Evolutionary conservation across 2,329 filamentous ascomycete genomes (phyloP).

Genomic region (Pyrenophora tritici-repentis): DNA sequence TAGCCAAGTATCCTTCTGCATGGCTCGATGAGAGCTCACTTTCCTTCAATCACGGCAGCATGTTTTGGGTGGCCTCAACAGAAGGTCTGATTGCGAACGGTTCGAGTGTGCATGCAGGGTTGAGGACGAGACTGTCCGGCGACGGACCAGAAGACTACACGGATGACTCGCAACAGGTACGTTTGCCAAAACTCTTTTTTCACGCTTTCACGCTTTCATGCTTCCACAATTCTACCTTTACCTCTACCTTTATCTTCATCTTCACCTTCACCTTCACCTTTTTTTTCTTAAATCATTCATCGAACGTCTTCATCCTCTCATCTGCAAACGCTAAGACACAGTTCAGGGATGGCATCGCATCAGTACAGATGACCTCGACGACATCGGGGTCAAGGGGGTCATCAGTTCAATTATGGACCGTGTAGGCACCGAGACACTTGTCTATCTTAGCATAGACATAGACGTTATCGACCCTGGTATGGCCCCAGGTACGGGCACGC

Average conservation of each 20-base stretch:
- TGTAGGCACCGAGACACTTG: constrained; percentile 74
- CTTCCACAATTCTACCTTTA: too few relatives aligned
- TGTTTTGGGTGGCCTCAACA: constrained; percentile 86
- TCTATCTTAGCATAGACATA: constrained; percentile 82
- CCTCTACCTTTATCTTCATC: too few relatives aligned
- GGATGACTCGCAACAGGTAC: constrained; percentile 73
- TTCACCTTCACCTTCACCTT: too few relatives aligned
- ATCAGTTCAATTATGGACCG: constrained; percentile 71
- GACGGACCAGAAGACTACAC: constrained; percentile 72
- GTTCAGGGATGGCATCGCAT: constrained; percentile 81
- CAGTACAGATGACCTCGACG: constrained; percentile 85
- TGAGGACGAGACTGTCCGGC: constrained; percentile 73
- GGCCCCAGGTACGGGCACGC: constrained; percentile 81
- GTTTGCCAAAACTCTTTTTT: too few relatives aligned
- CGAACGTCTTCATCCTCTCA: too few relatives aligned
- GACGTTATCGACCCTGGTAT: constrained; percentile 77
- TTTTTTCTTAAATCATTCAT: too few relatives aligned
- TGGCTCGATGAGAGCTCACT: constrained; percentile 65
- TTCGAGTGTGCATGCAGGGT: constrained; percentile 78
- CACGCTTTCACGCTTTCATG: too few relatives aligned
- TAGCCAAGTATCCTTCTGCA: constrained; percentile 75
- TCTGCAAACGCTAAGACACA: too few relatives aligned
- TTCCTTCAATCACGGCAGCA: constrained; percentile 84
- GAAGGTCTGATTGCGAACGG: constrained; percentile 79
- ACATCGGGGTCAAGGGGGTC: constrained; percentile 73